These are phyloP conservation scores for Podila minutissima DNA, from an alignment of 192 early-diverging fungal species.

Conservation along the genomic window DNA sequence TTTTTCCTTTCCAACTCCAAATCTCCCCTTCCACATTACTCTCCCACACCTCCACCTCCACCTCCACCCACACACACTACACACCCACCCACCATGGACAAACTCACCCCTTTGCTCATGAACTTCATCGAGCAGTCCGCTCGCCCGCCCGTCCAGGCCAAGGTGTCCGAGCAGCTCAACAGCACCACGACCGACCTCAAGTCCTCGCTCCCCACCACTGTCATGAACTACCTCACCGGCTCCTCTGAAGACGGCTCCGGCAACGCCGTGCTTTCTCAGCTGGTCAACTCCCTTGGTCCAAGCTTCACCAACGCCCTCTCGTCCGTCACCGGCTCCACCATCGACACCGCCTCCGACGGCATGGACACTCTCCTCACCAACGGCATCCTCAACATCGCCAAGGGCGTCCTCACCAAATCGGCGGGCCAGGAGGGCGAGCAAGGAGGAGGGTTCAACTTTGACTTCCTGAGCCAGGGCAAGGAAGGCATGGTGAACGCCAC, in stretches of 20 bases:
- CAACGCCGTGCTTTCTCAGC: slow-evolving; percentile 25
- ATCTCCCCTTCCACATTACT: not conserved
- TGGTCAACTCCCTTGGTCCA: slow-evolving; percentile 26
- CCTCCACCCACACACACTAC: not conserved
- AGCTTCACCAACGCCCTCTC: slow-evolving; percentile 14
- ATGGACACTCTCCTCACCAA: slow-evolving; percentile 42
- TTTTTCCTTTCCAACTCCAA: not conserved
- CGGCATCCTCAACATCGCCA: slow-evolving; percentile 41
- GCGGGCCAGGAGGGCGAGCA: not conserved
- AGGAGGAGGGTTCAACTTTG: slow-evolving; percentile 28
- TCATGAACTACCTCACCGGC: slow-evolving; percentile 31
- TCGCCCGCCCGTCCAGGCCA: slow-evolving; percentile 23
- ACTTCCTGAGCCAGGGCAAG: slow-evolving; percentile 30
- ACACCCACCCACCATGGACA: slow-evolving; percentile 9
- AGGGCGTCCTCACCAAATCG: slow-evolving; percentile 21
- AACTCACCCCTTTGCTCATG: slow-evolving; percentile 23
- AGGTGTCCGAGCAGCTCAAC: slow-evolving; percentile 35
- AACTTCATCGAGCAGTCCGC: slow-evolving; percentile 30
- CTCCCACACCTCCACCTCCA: not conserved
- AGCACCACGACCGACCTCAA: slow-evolving; percentile 34
- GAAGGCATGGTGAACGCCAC: slow-evolving; percentile 32
- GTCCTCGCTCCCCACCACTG: slow-evolving; percentile 25
- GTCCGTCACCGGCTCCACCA: slow-evolving; percentile 18
- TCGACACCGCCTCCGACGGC: slow-evolving; percentile 41
- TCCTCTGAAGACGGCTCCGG: not conserved